These are phyloP conservation scores for Postia placenta DNA, from an alignment of 768 basidiomycete species.

Conservation along the genomic window DNA sequence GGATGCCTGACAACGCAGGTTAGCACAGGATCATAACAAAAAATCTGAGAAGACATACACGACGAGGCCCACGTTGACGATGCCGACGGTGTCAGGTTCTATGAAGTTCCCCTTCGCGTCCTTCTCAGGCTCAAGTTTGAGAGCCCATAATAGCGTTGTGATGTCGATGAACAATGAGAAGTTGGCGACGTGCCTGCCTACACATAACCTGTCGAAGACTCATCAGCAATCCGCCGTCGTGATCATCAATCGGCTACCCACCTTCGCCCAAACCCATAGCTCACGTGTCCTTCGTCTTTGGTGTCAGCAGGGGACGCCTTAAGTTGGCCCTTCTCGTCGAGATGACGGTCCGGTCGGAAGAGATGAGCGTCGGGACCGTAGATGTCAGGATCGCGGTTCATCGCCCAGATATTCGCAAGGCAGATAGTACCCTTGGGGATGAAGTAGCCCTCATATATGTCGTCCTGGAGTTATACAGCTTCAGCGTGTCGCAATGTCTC, in stretches of 20 bases:
- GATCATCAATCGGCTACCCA: too few species aligned
- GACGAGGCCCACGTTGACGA: not conserved
- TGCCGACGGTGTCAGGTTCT: not conserved
- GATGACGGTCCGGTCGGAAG: slow-evolving; percentile 15
- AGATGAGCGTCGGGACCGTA: slow-evolving; percentile 10
- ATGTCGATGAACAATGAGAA: slow-evolving; percentile 16
- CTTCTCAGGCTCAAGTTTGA: slow-evolving; percentile 14
- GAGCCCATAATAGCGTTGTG: slow-evolving; percentile 14
- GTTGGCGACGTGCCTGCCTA: slow-evolving; percentile 18
- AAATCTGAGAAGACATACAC: not conserved
- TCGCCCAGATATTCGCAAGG: slow-evolving; percentile 26
- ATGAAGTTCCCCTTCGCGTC: slow-evolving; percentile 12
- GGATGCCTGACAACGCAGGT: too few species aligned
- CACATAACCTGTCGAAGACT: slow-evolving; percentile 14
- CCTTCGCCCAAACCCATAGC: not conserved
- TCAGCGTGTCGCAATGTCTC: not conserved
- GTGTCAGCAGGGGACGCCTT: not conserved
- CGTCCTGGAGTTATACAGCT: slow-evolving; percentile 2
- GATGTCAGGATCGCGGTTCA: slow-evolving; percentile 20
- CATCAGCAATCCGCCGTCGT: too few species aligned
- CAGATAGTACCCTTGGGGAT: slow-evolving; percentile 10
- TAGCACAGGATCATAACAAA: too few species aligned
- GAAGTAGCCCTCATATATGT: slow-evolving; percentile 10
- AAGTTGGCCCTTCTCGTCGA: not conserved
- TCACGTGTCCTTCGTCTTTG: slow-evolving; percentile 5